phyloP scores from a whole-genome alignment of 208 protist species.

The Herpetomonas muscarum region DNA sequence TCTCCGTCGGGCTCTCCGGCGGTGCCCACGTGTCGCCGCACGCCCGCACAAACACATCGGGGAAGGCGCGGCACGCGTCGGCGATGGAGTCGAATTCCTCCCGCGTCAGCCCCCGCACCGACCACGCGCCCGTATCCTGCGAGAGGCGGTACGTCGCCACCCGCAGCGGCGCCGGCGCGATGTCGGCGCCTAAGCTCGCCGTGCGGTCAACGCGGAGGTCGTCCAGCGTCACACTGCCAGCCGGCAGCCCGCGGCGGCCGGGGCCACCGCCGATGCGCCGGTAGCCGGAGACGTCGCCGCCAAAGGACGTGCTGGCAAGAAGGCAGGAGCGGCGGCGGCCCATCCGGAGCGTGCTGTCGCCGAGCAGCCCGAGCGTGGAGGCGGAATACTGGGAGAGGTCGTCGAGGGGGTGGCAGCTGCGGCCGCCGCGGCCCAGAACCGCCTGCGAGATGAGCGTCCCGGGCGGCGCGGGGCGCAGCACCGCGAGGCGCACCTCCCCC shows the following conservation, averaged over 20 bases:
- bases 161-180: conserved; percentile 8
- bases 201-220: background rate
- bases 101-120: conserved; percentile 49
- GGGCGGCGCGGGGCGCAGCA: conserved; percentile 26
- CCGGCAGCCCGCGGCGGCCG: no score
- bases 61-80: conserved; percentile 62
- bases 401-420: no score
- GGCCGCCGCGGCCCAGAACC: no score
- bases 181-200: background rate
- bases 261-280: no score
- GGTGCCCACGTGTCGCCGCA: conserved; percentile 24
- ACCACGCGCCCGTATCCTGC: conserved; percentile 73
- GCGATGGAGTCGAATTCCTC: conserved; percentile 69
- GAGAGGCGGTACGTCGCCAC: conserved; percentile 52
- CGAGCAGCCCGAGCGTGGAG: no score
- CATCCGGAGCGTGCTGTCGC: no score
- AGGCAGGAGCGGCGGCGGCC: no score
- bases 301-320: no score
- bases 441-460: no score
- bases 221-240: background rate
- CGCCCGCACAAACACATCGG: conserved; percentile 58
- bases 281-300: no score
- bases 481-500: conserved; percentile 54
- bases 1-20: background rate
- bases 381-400: no score